Conservation (phyloP, 768 basidiomycete species). For the Pulveroboletus frians region DNA sequence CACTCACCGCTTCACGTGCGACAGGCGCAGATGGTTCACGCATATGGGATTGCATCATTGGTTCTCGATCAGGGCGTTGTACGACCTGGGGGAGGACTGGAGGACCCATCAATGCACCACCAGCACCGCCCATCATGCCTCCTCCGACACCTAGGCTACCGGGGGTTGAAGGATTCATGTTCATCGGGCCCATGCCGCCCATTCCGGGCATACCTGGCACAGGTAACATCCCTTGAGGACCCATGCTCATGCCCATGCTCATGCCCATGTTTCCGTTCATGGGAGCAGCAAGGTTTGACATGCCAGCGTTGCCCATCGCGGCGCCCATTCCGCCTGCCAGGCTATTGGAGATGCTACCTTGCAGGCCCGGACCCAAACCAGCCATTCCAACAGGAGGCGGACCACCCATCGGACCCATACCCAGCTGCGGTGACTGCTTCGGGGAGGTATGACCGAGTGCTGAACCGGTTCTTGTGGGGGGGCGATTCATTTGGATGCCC, state of each 20-base stretch:
- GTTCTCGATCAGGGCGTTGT: slow-evolving; percentile 20
- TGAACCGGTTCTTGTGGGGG: slow-evolving; percentile 29
- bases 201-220: slow-evolving; percentile 15
- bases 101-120: slow-evolving; percentile 37
- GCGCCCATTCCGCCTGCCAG: slow-evolving; percentile 13
- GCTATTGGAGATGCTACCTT: slow-evolving; percentile 12
- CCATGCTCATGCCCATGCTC: slow-evolving; percentile 13
- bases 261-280: slow-evolving; percentile 16
- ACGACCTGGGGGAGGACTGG: slow-evolving; percentile 31
- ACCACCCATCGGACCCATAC: slow-evolving; percentile 14
- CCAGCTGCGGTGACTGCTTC: slow-evolving; percentile 25
- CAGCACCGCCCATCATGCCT: slow-evolving; percentile 27
- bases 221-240: slow-evolving; percentile 10
- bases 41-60: slow-evolving; percentile 25
- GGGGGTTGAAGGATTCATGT: slow-evolving; percentile 13
- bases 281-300: slow-evolving; percentile 9
- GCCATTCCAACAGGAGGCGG: slow-evolving; percentile 7
- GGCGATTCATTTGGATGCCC: slow-evolving; percentile 24
- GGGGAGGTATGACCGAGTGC: slow-evolving; percentile 25
- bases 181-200: slow-evolving; percentile 19
- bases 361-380: slow-evolving; percentile 9
- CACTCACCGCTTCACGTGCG: slow-evolving; percentile 25
- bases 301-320: slow-evolving; percentile 6
- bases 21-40: slow-evolving; percentile 22
- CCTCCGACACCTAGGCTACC: slow-evolving; percentile 19